Evolutionary conservation across 2,329 filamentous ascomycete genomes (phyloP), one percentile per base, ranked within the genome.

Genomic region (Thielaviopsis ethacetica): DNA sequence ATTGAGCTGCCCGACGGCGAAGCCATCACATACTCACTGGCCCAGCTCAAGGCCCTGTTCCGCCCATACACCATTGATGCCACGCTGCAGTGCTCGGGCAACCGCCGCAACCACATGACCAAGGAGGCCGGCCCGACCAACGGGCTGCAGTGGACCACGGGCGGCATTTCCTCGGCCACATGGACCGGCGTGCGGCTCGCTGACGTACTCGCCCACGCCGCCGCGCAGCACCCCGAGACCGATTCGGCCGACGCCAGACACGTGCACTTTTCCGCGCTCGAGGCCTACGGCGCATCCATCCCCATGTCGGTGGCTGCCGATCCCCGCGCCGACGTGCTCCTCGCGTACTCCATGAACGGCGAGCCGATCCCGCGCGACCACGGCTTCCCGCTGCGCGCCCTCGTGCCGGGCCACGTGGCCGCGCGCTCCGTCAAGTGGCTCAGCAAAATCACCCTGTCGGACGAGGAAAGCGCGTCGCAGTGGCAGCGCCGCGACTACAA

Each of bases 351-450:
- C 54, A 87, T 87, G 84, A 86, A 86, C 62, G 82, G 80, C 55
- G 66, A 76, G 60, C 73, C 79, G 0, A 71, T 87, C 1, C 81
- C 82, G 0, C 75, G 75, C 1, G 83, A 86, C 61, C 84, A 87
- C 64, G 84, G 84, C 0, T 86, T 76, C 63, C 84, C 84, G 0
- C 68, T 85, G 15, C 74, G 82, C 1, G 76, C 77, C 0, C 72
- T 85, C 2, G 80, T 85, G 0, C 81, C 83, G 0, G 84, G 84
- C 0, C 77, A 81, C 56, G 83, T 85, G 1, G 84, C 82, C 0
- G 84, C 83, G 0, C 75, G 83, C 1, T 82, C 79, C 5, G 83
- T 85, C 63, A 87, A 87, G 65, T 87, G 83, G 84, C 71, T 87
- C 1, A 80, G 75, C 62, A 77, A 78, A 52, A 81, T 87, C 58